Base-by-base conservation (phyloP, 768 basidiomycete species). In the Cantharellus cinnabarinus region DNA sequence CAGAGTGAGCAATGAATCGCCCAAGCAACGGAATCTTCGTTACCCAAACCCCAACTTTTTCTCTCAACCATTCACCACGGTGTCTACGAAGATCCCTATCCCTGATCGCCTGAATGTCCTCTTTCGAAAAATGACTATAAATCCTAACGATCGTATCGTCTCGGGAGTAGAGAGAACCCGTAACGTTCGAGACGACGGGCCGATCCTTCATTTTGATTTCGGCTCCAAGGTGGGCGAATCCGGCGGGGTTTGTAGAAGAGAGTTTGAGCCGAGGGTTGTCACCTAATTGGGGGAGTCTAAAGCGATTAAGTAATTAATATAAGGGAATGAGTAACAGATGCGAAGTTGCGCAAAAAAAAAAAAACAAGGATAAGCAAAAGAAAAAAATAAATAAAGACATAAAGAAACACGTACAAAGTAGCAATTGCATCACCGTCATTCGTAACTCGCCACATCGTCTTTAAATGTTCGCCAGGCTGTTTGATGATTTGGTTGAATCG, bases 371-470 rank as follows among this genome's bases (percentile, higher is more conserved):
- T 10, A 10, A 48, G 10, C 44, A 48, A 10, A 10, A 48, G 44
- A 10, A 10, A 10, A 29, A 29, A 48, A 48, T 0, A 48, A 10
- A 48, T 48, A 48, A 48, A 48, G 29, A 29, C 44, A 10, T 48
- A 29, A 29, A 10, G 44, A 48, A 10, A 29, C 10, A 48, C 44
- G 10, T 48, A 10, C 10, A n/a, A 63, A 38, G 10, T 10, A 7
- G 35, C 52, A 54, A 37, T 37, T 7, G 10, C 10, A 7, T 54
- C 56, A 4, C 42, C 15, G 3, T 29, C 56, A 50, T 60, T 60
- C 15, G 42, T 41, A 2, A 60, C 59, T 3, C 59, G 54, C 59
- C 59, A 60, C 14, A 60, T 34, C 55, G 59, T 60, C 51, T 42
- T 54, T 40, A 41, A 38, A 41, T 15, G 54, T 40, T 10, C 10